Evolutionary conservation across 345 rosid species (phyloP).

Genomic region (Populus deltoides): DNA sequence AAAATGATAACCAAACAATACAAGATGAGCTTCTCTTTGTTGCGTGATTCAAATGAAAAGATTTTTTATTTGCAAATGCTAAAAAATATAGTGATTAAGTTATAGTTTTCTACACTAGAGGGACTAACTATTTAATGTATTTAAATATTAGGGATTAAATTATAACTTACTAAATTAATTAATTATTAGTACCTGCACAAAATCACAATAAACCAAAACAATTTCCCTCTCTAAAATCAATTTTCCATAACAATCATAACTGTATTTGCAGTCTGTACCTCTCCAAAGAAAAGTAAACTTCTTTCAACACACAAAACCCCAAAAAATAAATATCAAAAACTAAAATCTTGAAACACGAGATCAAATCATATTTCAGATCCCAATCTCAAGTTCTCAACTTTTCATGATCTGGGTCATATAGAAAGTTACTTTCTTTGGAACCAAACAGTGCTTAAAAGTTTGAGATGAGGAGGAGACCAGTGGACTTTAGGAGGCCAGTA

Average conservation of each 20-base stretch:
- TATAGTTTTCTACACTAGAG: not conserved
- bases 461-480: slow-evolving; percentile 60
- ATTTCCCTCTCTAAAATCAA: not conserved
- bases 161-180: not conserved
- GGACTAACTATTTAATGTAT: not conserved
- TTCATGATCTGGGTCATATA: not conserved
- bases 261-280: not conserved
- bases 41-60: not conserved
- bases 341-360: not conserved
- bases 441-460: slow-evolving; percentile 6
- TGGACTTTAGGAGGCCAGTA: slow-evolving; percentile 59
- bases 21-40: not conserved
- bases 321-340: not conserved
- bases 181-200: not conserved
- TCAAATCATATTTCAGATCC: not conserved
- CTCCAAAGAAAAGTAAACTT: not conserved
- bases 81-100: not conserved
- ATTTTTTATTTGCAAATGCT: not conserved
- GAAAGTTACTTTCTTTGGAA: slow-evolving; percentile 9
- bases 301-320: not conserved
- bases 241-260: not conserved
- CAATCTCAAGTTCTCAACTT: not conserved
- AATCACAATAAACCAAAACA: not conserved
- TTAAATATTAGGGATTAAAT: not conserved
- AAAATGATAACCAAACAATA: no score